Evolutionary conservation across 1,139 yeast genomes (phyloP).

Genomic region (Candida sp.): DNA sequence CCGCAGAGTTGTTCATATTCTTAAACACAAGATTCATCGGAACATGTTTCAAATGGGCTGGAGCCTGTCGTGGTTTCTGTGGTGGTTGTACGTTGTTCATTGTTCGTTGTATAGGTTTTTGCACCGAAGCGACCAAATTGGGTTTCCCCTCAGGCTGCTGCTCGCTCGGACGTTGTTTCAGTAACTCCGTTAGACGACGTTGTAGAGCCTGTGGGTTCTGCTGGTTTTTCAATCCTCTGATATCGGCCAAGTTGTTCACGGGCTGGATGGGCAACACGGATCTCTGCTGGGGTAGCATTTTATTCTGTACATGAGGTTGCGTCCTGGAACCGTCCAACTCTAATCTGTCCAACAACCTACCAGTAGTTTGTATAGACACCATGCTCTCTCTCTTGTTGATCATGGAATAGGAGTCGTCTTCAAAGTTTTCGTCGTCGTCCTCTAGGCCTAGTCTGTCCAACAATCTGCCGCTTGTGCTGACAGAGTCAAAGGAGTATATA

Average conservation of each 20-base stretch:
- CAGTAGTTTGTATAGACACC: conserved; percentile 29
- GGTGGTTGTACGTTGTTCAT: neutral
- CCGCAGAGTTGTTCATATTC: conserved; percentile 28
- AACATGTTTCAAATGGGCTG: conserved; percentile 24
- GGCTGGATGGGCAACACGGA: conserved; percentile 8
- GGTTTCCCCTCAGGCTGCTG: neutral
- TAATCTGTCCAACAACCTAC: conserved; percentile 31
- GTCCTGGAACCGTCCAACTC: conserved; percentile 22
- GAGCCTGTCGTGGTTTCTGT: conserved; percentile 8
- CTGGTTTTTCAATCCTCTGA: conserved; percentile 10
- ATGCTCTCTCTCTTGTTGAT: conserved; percentile 24
- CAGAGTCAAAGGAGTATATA: conserved; percentile 49
- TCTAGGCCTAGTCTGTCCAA: conserved; percentile 45
- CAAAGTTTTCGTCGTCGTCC: conserved; percentile 21
- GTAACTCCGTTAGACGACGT: conserved; percentile 12
- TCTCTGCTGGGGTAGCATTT: conserved; percentile 2
- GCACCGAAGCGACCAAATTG: conserved; percentile 1
- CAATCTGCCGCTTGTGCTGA: conserved; percentile 46
- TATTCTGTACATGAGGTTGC: conserved; percentile 4
- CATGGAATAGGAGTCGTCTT: conserved; percentile 6
- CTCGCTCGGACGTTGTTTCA: neutral
- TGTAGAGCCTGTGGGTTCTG: neutral
- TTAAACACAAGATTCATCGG: conserved; percentile 29
- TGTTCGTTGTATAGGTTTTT: conserved; percentile 4
- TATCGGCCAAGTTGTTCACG: conserved; percentile 10